Conservation (phyloP, 2,329 filamentous ascomycete genomes). For the Hymenoscyphus fraxineus region DNA sequence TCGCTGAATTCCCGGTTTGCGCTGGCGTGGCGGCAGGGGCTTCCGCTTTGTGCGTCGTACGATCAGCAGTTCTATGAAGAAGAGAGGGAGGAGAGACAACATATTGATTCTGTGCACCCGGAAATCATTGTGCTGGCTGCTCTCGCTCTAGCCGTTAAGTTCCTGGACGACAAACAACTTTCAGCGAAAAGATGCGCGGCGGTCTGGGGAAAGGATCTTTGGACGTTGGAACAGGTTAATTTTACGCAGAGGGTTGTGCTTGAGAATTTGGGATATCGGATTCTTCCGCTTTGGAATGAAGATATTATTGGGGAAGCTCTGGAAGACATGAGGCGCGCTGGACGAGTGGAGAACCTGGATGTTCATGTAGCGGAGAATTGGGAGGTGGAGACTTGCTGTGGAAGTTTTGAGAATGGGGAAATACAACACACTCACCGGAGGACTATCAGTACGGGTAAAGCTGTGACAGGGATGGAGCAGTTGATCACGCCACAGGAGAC, state of each 20-base stretch:
- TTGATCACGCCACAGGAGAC: constrained; percentile 5
- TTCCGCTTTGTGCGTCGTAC: constrained; percentile 44
- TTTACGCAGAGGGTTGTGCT: constrained; percentile 61
- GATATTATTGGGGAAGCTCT: constrained; percentile 56
- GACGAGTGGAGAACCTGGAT: neutral
- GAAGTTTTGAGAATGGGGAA: neutral
- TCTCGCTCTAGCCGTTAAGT: constrained; percentile 62
- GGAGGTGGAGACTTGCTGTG: neutral
- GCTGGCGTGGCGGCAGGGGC: constrained; percentile 57
- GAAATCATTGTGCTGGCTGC: constrained; percentile 62
- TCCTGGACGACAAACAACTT: constrained; percentile 56
- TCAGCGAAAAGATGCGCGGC: constrained; percentile 50
- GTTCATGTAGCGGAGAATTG: too few species aligned
- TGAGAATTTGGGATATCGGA: constrained; percentile 60
- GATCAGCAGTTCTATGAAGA: constrained; percentile 30
- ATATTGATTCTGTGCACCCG: constrained; percentile 59
- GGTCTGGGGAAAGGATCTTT: constrained; percentile 52
- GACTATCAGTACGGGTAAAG: constrained; percentile 1
- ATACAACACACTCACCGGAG: neutral
- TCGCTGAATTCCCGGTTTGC: constrained; percentile 61
- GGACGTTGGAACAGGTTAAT: constrained; percentile 61
- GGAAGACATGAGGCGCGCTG: constrained; percentile 62
- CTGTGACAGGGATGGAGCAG: neutral
- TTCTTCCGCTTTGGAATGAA: constrained; percentile 56
- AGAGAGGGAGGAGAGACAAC: constrained; percentile 37